phyloP scores from a whole-genome alignment of 768 basidiomycete species.

The Dioszegia aurantiaca region DNA sequence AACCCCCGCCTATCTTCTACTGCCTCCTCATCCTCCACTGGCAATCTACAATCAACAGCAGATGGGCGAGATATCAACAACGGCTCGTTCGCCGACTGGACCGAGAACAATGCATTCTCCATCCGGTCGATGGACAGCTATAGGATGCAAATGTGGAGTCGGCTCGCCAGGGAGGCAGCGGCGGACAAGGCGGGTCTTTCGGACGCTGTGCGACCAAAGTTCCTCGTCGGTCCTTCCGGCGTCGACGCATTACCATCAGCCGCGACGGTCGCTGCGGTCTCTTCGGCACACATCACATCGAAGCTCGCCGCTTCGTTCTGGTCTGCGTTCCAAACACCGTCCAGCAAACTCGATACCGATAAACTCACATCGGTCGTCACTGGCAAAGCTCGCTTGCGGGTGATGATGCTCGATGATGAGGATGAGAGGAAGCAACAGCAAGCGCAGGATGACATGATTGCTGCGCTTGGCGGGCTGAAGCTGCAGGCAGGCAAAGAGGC shows the following conservation, averaged over 20 bases:
- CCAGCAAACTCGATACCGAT: conserved; percentile 35
- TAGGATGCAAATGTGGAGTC: conserved; percentile 88
- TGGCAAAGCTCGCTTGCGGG: conserved; percentile 35
- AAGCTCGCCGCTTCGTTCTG: conserved; percentile 47
- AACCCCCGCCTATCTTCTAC: conserved; percentile 62
- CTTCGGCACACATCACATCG: conserved; percentile 35
- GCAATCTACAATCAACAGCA: conserved; percentile 47
- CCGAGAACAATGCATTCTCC: conserved; percentile 77
- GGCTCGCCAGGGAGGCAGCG: conserved; percentile 72
- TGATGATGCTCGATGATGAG: conserved; percentile 20
- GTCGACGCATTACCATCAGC: conserved; percentile 6
- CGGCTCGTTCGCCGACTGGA: conserved; percentile 70
- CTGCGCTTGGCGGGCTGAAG: conserved; percentile 31
- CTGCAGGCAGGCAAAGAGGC: conserved; percentile 29
- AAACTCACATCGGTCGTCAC: conserved; percentile 47
- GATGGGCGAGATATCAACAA: conserved; percentile 50
- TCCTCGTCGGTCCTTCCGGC: conserved; percentile 34
- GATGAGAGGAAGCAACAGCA: conserved; percentile 14
- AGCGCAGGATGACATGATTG: conserved; percentile 19
- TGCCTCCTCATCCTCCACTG: conserved; percentile 15
- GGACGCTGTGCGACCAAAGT: conserved; percentile 46
- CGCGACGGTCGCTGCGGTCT: conserved; percentile 15
- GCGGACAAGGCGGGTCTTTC: conserved; percentile 42
- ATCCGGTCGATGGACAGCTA: conserved; percentile 81
- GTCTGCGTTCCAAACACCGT: conserved; percentile 38